A percentile compares a stretch with the other conserved stretches of the same genome.
phyloP scores from a whole-genome alignment of 2,329 filamentous ascomycete genomes.

The Pyricularia grisea region DNA sequence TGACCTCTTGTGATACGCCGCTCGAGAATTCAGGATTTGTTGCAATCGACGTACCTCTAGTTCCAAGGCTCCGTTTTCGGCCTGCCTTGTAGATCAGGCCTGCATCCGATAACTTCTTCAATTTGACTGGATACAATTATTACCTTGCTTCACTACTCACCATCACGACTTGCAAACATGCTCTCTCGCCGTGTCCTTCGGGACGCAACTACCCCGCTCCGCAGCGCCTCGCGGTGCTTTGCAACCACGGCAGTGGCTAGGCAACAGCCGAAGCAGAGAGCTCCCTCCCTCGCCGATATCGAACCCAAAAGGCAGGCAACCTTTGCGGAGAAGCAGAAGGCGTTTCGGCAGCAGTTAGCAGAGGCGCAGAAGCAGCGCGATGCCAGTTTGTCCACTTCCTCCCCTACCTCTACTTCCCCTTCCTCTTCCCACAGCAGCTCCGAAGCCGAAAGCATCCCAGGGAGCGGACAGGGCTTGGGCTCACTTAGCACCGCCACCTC shows the following conservation, averaged over 20 bases:
- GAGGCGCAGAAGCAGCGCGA: slow-evolving; percentile 72
- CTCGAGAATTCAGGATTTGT: background rate
- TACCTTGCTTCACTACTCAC: background rate
- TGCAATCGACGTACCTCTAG: background rate
- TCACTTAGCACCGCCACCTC: slow-evolving; percentile 44
- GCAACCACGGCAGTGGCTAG: slow-evolving; percentile 38
- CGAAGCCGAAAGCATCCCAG: slow-evolving; percentile 6
- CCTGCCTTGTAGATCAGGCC: background rate
- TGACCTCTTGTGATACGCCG: background rate
- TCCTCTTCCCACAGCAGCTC: slow-evolving; percentile 24
- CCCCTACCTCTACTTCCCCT: slow-evolving; percentile 18
- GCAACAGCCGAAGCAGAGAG: slow-evolving; percentile 29
- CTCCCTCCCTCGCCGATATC: slow-evolving; percentile 82
- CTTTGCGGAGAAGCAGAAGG: slow-evolving; percentile 77
- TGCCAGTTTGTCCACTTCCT: slow-evolving; percentile 59
- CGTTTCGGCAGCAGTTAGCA: slow-evolving; percentile 75
- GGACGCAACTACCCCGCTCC: slow-evolving; percentile 32
- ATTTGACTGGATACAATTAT: background rate
- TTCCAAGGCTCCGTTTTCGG: background rate
- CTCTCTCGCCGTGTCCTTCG: slow-evolving; percentile 41
- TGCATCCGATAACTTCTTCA: background rate
- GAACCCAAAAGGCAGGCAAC: slow-evolving; percentile 58
- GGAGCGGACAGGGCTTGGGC: slow-evolving; percentile 39
- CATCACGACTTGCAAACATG: slow-evolving; percentile 26
- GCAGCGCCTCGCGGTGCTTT: slow-evolving; percentile 42